Evolutionary conservation across 345 rosid species (phyloP), one percentile per base, ranked within the genome.

Genomic region (Ailanthus altissimus): DNA sequence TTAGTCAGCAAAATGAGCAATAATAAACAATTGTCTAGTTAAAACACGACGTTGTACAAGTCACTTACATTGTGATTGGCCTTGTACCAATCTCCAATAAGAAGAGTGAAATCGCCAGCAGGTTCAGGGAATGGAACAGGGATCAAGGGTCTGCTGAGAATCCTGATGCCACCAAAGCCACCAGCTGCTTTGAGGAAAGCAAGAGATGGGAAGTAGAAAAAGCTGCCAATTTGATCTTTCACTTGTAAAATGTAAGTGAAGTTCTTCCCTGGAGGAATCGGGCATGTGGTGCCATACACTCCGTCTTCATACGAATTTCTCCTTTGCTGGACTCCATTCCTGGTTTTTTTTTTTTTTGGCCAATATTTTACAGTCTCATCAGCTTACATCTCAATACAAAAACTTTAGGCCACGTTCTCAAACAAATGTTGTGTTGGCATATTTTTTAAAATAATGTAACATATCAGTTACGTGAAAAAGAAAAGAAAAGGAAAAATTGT

Each of bases 271-370:
- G 99, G 97, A 15, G 98, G 98, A 80, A 96, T 96, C 36, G 98
- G 99, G 51, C 99, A 96, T 54, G 95, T 93, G n/a, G 98, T 96
- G 40, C 99, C 99, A 51, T 77, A 88, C 18, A 96, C 94, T 75
- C 99, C 99, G 72, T 96, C 99, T 76, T 86, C 81, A 38, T 32
- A 96, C 7, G 99, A 96, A 70, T 96, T 96, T 78, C 86, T 93
- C 86, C 98, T 90, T 81, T 91, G 86, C 70, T 93, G 99, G 70
- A 93, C 83, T 5, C 99, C 99, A 78, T 89, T 93, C 99, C 99
- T 96, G 73, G 40, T 50, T 51, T 23, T 2, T 21, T 46, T 50
- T 51, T 23, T 2, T 21, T 18, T 38, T 14, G 26, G 20, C 21
- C 21, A n/a, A 53, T 6, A 53, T 5, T 6, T 53, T 20, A 53